Evolutionary conservation across 768 basidiomycete species (phyloP).

Genomic region (Mycena pura): DNA sequence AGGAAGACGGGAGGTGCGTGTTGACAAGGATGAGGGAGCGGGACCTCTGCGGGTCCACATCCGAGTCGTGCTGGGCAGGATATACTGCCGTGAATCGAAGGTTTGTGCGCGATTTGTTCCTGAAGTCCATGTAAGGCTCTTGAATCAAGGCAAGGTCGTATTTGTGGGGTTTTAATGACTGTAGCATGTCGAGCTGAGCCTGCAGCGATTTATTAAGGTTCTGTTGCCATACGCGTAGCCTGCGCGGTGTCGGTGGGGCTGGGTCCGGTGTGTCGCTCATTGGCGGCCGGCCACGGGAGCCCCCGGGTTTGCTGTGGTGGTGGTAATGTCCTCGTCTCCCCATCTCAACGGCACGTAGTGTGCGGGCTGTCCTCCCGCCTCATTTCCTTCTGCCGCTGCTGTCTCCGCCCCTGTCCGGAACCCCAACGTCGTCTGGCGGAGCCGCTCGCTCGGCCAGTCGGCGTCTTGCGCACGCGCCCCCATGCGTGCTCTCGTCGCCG

Average conservation of each 20-base stretch:
- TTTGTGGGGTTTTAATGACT: not conserved
- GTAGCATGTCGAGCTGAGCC: slow-evolving; percentile 13
- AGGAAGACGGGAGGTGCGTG: not conserved
- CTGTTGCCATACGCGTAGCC: slow-evolving; percentile 29
- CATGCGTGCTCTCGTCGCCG: not conserved
- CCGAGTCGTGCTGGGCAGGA: slow-evolving; percentile 29
- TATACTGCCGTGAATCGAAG: slow-evolving; percentile 30
- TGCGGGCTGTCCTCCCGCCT: no score
- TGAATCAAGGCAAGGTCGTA: slow-evolving; percentile 37
- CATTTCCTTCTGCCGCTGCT: not conserved
- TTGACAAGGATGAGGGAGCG: slow-evolving; percentile 11
- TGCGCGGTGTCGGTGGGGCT: not conserved
- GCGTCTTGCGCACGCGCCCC: no score
- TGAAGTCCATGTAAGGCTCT: slow-evolving; percentile 37
- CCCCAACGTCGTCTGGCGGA: no score
- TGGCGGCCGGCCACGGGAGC: not conserved
- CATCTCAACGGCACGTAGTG: no score
- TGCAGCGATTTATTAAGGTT: slow-evolving; percentile 38
- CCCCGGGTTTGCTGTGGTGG: not conserved
- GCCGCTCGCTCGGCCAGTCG: no score
- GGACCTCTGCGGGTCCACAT: not conserved
- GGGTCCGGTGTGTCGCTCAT: not conserved
- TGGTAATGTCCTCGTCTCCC: not conserved
- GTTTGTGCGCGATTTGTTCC: slow-evolving; percentile 18
- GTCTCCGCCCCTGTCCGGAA: no score